Base-by-base conservation (phyloP, 495 filamentous ascomycete genomes). In the Achaetomiella virescens region DNA sequence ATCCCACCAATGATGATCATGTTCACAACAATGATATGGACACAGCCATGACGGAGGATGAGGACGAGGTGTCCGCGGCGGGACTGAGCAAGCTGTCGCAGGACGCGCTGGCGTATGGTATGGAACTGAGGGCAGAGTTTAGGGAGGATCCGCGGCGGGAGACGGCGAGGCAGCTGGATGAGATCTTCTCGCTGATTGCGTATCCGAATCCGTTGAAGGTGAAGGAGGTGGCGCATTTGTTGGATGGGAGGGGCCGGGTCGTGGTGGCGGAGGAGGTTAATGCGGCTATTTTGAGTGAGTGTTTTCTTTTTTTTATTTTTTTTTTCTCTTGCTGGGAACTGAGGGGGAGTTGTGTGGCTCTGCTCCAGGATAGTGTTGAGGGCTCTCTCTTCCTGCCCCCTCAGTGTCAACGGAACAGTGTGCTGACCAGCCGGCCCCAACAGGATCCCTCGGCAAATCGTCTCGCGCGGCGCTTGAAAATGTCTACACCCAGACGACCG, bases 241-340 rank as follows among this genome's bases (percentile, higher is more conserved):
- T 97, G 52, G 89, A 96, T 63, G 78, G 79, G 14, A 79, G 78
- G 12, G 89, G 88, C 2, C 75, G 93, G 51, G 83, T 87, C 31
- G 79, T 83, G 45, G 89, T 97, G 45, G 91, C 91, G 18, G 93
- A 99, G 73, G 91, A 95, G 72, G 72, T 99, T 58, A 97, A 97
- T 68, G 88, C 89, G 57, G 93, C 90, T 36, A 96, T 98, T 59
- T 70, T 98, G 49, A 86, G 92, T 97, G 79, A 63, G 81, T 75
- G 49, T 54, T 51, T 24, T 6, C 14, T 29, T 8, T 27, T 14
- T 29, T 21, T 20, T 17, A 35, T 20, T 31, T 24, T 1, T 14
- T 3, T 17, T 1, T 8, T 25, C 14, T 44, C 4, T 2, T 11
- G 20, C 9, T 25, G 41, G 38, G 3, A 18, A 42, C 6, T n/a